Evolutionary conservation across 1,284 basidiomycete genomes (phyloP), one percentile per base, ranked within the genome.

Genomic region (Caloboletus inedulis): DNA sequence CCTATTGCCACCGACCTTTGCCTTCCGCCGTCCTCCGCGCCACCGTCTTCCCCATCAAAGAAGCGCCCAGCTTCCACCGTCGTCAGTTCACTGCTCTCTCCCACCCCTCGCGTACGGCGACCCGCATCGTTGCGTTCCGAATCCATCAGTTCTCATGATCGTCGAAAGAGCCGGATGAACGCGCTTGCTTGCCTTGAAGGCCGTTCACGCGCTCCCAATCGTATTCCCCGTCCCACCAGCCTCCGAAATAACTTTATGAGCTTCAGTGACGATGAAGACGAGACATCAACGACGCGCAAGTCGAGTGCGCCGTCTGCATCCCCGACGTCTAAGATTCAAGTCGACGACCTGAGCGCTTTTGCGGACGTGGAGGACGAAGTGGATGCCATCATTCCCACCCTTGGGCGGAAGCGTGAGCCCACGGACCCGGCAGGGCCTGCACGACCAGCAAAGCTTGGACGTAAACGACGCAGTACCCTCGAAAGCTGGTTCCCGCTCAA

Each of bases 141-240:
- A 63, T 74, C 57, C 3, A 55, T 72, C 59, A 57, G 61, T 7
- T 69, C 71, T 1, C 58, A 56, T n/a, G 56, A 62, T 30, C 57
- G 62, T 8, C 68, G 67, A 44, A 67, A 64, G 39, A 71, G 76
- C 51, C 72, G 75, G 2, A 72, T 69, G 51, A 77, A 80, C 34
- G 84, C 85, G 0, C 77, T 87, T 9, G 84, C 83, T 0, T 74
- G 77, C 35, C 75, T 87, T 25, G 85, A 87, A 59, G 84, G 85
- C 9, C 80, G 69, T 7, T 63, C 43, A 44, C 61, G 59, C 36
- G 55, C 49, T 3, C 54, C 48, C 7, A 43, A 57, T 30, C 59
- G 61, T 27, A 44, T 51, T 12, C 43, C 47, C 47, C 59, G 47
- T 37, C 23, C 47, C 35, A 53, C 54, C 51, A 52, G 44, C 52